These are phyloP conservation scores for Xylaria nigripes DNA, from an alignment of 495 filamentous ascomycete genomes.

Conservation along the genomic window DNA sequence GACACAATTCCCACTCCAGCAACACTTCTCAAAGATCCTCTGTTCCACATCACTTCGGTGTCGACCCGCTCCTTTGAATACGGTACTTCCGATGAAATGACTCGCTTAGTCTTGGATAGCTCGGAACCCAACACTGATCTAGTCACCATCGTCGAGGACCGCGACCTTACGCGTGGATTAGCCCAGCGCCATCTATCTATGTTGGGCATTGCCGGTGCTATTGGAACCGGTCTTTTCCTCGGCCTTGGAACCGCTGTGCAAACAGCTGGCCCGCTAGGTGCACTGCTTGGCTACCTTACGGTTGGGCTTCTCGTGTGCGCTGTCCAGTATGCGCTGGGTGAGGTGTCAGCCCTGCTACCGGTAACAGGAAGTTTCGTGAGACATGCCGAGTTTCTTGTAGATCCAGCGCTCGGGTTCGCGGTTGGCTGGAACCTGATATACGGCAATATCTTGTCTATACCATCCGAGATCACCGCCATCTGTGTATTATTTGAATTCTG, in stretches of 20 bases:
- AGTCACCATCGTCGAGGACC: conserved; percentile 28
- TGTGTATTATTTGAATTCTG: conserved; percentile 54
- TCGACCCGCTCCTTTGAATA: conserved; percentile 5
- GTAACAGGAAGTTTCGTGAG: conserved; percentile 48
- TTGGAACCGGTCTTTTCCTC: conserved; percentile 50
- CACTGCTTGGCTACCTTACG: conserved; percentile 46
- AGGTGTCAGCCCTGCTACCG: conserved; percentile 54
- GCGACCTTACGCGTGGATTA: conserved; percentile 34
- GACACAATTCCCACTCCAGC: too few species aligned
- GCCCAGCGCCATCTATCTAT: conserved; percentile 42
- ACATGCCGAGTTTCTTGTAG: conserved; percentile 66
- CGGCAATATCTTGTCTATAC: conserved; percentile 42
- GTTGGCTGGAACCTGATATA: conserved; percentile 56
- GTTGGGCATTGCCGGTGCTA: conserved; percentile 38
- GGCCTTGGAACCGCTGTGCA: conserved; percentile 42
- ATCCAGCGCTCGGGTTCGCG: conserved; percentile 72
- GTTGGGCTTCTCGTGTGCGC: conserved; percentile 43
- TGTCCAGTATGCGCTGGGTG: conserved; percentile 49
- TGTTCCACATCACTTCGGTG: background rate
- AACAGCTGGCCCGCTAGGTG: conserved; percentile 41
- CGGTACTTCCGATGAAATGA: conserved; percentile 1
- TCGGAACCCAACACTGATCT: conserved; percentile 9
- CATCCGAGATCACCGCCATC: conserved; percentile 54
- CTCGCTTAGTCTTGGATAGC: background rate
- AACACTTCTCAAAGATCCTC: too few species aligned